A percentile compares a stretch with the other conserved stretches of the same genome.
Evolutionary conservation across 2,329 filamentous ascomycete species (phyloP).

Genomic region (Pseudocercospora cruenta): DNA sequence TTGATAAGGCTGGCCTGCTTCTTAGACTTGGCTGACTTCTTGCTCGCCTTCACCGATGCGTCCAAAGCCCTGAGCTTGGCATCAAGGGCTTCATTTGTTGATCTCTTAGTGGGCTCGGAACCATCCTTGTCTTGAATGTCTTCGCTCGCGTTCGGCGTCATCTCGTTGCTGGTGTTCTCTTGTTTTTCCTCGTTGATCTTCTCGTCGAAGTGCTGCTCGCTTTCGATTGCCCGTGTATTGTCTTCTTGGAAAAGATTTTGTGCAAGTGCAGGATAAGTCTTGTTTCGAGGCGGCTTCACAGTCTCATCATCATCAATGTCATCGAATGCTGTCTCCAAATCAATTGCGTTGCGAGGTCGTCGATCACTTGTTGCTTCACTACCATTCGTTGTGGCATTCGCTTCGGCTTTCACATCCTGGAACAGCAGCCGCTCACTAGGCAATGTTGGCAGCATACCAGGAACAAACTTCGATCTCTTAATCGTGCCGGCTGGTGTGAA

Average conservation of each 20-base stretch:
- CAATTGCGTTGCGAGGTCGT: slow-evolving; percentile 19
- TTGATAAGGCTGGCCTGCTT: slow-evolving; percentile 19
- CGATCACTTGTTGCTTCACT: slow-evolving; percentile 17
- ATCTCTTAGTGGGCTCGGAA: neutral
- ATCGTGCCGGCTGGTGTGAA: slow-evolving; percentile 39
- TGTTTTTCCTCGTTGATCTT: neutral
- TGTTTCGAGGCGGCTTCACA: slow-evolving; percentile 23
- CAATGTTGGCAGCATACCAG: slow-evolving; percentile 42
- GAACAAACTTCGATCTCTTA: slow-evolving; percentile 38
- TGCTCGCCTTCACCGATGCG: slow-evolving; percentile 29
- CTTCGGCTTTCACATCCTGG: slow-evolving; percentile 29
- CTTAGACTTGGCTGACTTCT: slow-evolving; percentile 26
- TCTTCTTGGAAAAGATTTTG: slow-evolving; percentile 31
- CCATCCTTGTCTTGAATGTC: neutral
- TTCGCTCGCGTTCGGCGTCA: neutral
- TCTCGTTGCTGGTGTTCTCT: neutral
- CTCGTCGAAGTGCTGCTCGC: neutral
- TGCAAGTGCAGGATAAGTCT: slow-evolving; percentile 29
- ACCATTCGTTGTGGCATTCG: slow-evolving; percentile 7
- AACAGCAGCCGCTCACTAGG: slow-evolving; percentile 45
- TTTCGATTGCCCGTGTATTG: neutral
- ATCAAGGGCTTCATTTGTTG: slow-evolving; percentile 7
- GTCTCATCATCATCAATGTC: slow-evolving; percentile 28
- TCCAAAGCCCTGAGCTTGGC: slow-evolving; percentile 36
- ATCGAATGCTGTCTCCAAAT: slow-evolving; percentile 29